These are phyloP conservation scores for Leishmania amazonensis DNA, from an alignment of 208 protist species.

Conservation along the genomic window DNA sequence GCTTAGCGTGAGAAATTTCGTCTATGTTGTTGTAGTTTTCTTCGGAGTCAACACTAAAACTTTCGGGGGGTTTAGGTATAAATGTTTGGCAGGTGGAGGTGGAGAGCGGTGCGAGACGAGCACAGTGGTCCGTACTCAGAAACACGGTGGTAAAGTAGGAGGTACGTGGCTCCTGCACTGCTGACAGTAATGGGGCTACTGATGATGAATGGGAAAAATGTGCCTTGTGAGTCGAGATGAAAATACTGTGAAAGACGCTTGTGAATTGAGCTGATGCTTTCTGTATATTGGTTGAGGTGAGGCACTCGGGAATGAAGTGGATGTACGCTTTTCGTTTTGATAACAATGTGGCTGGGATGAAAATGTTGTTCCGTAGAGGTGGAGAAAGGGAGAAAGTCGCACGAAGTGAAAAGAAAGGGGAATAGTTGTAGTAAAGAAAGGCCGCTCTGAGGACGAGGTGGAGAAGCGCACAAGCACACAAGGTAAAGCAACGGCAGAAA, in stretches of 20 bases:
- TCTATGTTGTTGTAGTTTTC: slow-evolving; percentile 1
- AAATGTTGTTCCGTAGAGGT: background rate
- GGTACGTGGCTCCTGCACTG: background rate
- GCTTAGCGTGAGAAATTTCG: background rate
- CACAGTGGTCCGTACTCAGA: background rate
- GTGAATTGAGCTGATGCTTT: background rate
- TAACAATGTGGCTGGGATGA: background rate
- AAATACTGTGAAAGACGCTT: background rate
- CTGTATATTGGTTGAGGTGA: background rate
- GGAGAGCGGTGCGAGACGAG: slow-evolving; percentile 3
- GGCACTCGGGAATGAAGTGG: background rate
- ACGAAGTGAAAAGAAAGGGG: slow-evolving; percentile 16
- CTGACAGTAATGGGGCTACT: background rate
- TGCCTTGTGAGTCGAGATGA: background rate
- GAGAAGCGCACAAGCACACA: background rate
- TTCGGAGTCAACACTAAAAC: too few relatives aligned
- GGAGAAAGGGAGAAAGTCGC: background rate
- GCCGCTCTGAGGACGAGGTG: background rate
- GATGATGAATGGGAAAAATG: slow-evolving; percentile 11
- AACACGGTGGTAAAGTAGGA: background rate
- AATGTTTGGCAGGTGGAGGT: background rate
- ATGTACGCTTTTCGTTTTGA: background rate
- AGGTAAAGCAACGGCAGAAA: slow-evolving; percentile 13
- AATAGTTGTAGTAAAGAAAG: slow-evolving; percentile 5
- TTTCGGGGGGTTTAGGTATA: background rate